Base-by-base conservation (phyloP, 2,329 filamentous ascomycete genomes). In the Seiridium unicorne region DNA sequence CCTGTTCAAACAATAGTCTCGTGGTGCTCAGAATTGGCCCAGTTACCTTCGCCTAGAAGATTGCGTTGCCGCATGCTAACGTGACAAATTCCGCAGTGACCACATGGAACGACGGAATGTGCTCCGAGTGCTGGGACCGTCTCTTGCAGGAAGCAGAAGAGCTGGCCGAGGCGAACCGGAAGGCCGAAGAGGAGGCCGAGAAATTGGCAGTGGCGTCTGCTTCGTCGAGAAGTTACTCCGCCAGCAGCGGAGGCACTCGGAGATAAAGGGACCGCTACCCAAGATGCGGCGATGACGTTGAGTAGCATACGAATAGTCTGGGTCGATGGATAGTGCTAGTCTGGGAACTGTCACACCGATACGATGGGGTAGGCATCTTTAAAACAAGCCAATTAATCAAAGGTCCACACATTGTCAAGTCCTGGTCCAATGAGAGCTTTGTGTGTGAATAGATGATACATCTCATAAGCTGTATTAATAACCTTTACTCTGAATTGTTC, bases 101-200 rank as follows among this genome's bases (percentile, higher is more conserved):
- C 10, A 65, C 65, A 55, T 72, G 70, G 70, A 73, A 73, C 44
- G 68, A 71, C 2, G 70, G 71, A 32, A 71, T 72, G 70, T 73
- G 72, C 44, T 69, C 66, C 31, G 70, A 72, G 58, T 73, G 72
- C 61, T 72, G 70, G 70, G 70, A 72, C 36, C 66, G 72, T 32
- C 65, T 72, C 18, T 36, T 72, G 56, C 61, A 65, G 42, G 70
- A 73, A 64, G 71, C 70, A 31, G 66, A 65, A 18, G 71, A 73
- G 61, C 68, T 69, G 68, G 69, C 68, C 1, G 65, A 71, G 32
- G 34, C 32, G 31, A 38, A 59, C 10, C 42, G 35, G 9, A 9
- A 38, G 13, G 55, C 59, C 44, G 49, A 59, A 10, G 55, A 8
- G 2, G 56, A 59, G 34, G 42, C 56, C 9, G 60, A 61, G 3